Conservation (phyloP, 129 eudicot species). For the Centrapalus pauciflorus region DNA sequence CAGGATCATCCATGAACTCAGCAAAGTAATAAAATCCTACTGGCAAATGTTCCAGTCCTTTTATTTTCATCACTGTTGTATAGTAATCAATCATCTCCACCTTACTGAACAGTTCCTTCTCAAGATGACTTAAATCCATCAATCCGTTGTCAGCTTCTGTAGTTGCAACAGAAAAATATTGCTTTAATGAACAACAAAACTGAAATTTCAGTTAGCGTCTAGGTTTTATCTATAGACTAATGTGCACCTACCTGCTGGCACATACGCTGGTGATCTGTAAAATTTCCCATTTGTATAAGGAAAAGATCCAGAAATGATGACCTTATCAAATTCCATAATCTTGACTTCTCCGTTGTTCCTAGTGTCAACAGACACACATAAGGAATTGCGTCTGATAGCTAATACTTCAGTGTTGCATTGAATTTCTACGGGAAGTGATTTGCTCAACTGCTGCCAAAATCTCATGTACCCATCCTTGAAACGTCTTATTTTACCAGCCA, state of each 20-base stretch:
- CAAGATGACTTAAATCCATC: slow-evolving; percentile 61
- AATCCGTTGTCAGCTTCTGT: slow-evolving; percentile 38
- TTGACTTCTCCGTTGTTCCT: slow-evolving; percentile 36
- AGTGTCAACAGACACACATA: slow-evolving; percentile 36
- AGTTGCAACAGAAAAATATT: slow-evolving; percentile 9
- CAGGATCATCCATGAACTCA: slow-evolving; percentile 81
- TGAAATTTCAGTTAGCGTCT: neutral
- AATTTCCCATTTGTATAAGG: slow-evolving; percentile 59
- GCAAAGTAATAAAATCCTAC: slow-evolving; percentile 75
- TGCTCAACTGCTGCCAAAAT: slow-evolving; percentile 60
- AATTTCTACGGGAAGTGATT: slow-evolving; percentile 48
- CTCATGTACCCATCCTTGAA: slow-evolving; percentile 72
- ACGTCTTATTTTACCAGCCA: slow-evolving; percentile 83
- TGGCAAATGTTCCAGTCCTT: slow-evolving; percentile 74
- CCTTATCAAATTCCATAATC: slow-evolving; percentile 52
- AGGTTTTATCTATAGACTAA: neutral
- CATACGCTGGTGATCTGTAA: slow-evolving; percentile 51
- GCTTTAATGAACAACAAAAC: neutral
- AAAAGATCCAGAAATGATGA: slow-evolving; percentile 72
- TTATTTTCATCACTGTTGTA: slow-evolving; percentile 77
- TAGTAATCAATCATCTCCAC: slow-evolving; percentile 77
- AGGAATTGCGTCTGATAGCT: slow-evolving; percentile 40
- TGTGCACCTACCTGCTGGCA: slow-evolving; percentile 35
- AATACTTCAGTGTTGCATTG: slow-evolving; percentile 66
- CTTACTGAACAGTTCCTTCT: slow-evolving; percentile 64